Evolutionary conservation across 129 eudicot species (phyloP), one percentile per base, ranked within the genome.

Genomic region (Helianthus tuberosus): DNA sequence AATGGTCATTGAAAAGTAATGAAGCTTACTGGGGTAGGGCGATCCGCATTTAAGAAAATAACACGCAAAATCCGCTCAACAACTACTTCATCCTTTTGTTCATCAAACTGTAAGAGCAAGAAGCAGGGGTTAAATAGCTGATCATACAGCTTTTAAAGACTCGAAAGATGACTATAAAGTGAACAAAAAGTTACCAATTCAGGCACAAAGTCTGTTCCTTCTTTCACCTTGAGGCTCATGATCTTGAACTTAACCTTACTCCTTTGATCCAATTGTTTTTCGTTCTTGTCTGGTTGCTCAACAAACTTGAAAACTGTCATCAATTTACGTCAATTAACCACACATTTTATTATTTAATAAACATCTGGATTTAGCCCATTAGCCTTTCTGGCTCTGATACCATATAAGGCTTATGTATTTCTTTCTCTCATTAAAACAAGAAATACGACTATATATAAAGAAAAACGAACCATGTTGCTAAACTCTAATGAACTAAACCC

Each of bases 261-360:
- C 84, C 83, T 91, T 74, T 76, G 81, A 32, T 81, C 85, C 59
- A 29, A 20, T 46, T 81, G 82, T 52, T 89, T 91, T 66, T 85
- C 96, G 60, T 86, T 85, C 67, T 89, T 89, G 44, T 91, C 96
- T 2, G 97, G 97, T 67, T 77, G 87, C 82, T 92, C 97, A 83
- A 92, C 87, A 71, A 89, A 92, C 84, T 92, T 92, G 82, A 89
- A 89, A 71, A 92, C 97, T 92, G 88, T 23, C 73, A 79, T 27
- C 55, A 69, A 44, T 44, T 68, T 12, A 39, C 5, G 48, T 15
- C 29, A 35, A 23, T 62, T 23, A 51, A 59, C 17, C 55, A 51
- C 25, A 71, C 66, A 66, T n/a, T 32, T 32, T 41, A 6, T 32
- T 32, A 32, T 32, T 32, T 32, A 32, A 29, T 29, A 29, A 29